phyloP scores from a whole-genome alignment of 108 stramenopile species.

The Skeletonema grethae region DNA sequence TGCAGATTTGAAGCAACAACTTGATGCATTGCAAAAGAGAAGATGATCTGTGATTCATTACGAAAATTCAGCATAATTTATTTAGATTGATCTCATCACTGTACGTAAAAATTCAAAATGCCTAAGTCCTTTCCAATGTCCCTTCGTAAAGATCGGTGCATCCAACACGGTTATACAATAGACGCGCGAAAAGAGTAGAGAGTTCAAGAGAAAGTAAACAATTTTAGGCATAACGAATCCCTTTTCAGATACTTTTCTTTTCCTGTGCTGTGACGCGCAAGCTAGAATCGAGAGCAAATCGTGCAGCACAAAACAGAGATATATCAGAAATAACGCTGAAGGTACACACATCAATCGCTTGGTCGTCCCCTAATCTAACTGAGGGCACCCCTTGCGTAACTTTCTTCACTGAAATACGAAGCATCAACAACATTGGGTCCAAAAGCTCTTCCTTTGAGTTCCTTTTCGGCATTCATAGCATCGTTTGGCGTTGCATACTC shows the following conservation, averaged over 20 bases:
- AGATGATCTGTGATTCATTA: neutral
- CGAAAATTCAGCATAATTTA: neutral
- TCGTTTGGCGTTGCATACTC: slow-evolving; percentile 82
- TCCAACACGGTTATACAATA: neutral
- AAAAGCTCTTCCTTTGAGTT: slow-evolving; percentile 90
- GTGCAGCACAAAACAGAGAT: neutral
- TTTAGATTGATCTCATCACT: neutral
- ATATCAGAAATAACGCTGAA: neutral
- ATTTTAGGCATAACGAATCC: neutral
- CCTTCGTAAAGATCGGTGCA: neutral
- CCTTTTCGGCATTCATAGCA: slow-evolving; percentile 73
- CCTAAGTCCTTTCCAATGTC: neutral
- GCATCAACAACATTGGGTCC: slow-evolving; percentile 81
- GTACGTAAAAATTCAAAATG: neutral
- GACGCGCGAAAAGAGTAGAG: neutral
- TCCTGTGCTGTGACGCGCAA: neutral
- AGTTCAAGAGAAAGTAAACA: neutral
- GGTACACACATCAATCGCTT: neutral
- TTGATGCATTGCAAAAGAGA: neutral
- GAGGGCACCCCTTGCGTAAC: slow-evolving; percentile 43
- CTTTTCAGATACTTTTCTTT: neutral
- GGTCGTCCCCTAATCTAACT: slow-evolving; percentile 11
- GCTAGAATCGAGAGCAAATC: neutral
- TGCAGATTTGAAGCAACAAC: neutral
- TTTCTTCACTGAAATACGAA: slow-evolving; percentile 51